Evolutionary conservation across 129 eudicot genomes (phyloP), one percentile per base, ranked within the genome.

Genomic region (Rutidosis leptorrhynchoides): DNA sequence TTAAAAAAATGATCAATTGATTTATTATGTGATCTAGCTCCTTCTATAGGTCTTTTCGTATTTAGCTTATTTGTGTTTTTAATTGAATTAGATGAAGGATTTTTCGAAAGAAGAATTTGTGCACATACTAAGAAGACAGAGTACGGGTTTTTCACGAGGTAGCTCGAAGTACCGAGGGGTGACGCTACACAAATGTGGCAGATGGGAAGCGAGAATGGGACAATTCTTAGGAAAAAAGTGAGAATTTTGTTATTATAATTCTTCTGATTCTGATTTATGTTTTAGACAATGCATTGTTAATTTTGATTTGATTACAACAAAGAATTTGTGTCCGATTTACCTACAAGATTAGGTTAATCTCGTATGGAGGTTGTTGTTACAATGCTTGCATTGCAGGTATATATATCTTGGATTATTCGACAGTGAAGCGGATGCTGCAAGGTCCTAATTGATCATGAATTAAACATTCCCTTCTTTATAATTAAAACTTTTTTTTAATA

Each of bases 201-300:
- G 85, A 83, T 89, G 96, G 96, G 96, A 89, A 77, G 96, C 96
- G 64, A 82, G 96, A 48, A 89, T 83, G 94, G 96, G 96, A 33
- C 96, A 89, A 68, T 83, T 89, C 12, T 78, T 83, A 37, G 94
- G 96, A 72, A 89, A 89, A 78, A 89, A 89, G 96, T 89, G 59
- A 85, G 89, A 46, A 54, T 58, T 75, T 70, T 7, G 49, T 51
- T 35, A 25, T 1, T 29, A 14, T 49, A 25, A 57, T 11, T 23
- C 62, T 23, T 6, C 32, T 57, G 32, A 57, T 23, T 6, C 32
- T 57, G 32, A 57, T 23, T 59, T 53, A 11, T 11, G 15, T 56
- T 58, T 28, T 29, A 11, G 23, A 68, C 46, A 8, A 17, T 69
- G 53, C 53, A 14, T 40, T 62, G 37, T 12, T n/a, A n/a, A n/a